Evolutionary conservation across 345 rosid genomes (phyloP).

Genomic region (Pugionium cornutum): DNA sequence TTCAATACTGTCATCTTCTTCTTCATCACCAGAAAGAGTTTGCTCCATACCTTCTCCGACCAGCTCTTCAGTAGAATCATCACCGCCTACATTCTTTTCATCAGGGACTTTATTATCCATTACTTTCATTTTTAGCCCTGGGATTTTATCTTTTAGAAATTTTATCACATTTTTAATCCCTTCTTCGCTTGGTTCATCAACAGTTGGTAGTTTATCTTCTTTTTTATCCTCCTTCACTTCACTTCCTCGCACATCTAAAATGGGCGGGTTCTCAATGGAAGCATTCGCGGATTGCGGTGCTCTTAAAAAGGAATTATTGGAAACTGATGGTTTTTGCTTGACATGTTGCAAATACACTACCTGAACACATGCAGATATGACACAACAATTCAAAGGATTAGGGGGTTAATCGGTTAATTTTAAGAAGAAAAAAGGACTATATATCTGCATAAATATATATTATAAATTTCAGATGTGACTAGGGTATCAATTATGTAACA

Average conservation of each 20-base stretch:
- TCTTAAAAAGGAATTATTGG: conserved; percentile 48
- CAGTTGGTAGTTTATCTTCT: conserved; percentile 65
- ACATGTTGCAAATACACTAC: conserved; percentile 72
- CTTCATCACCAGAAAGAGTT: conserved; percentile 47
- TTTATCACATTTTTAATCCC: conserved; percentile 89
- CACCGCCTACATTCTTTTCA: conserved; percentile 56
- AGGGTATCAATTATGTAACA: conserved; percentile 10
- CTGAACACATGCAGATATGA: conserved; percentile 43
- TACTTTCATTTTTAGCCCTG: conserved; percentile 82
- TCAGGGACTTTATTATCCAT: conserved; percentile 60
- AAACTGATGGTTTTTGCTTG: conserved; percentile 51
- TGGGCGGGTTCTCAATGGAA: conserved; percentile 52
- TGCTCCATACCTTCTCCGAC: conserved; percentile 59
- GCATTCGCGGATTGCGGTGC: conserved; percentile 49
- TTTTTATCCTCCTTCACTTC: conserved; percentile 60
- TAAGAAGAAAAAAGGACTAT: not conserved
- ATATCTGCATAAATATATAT: not conserved
- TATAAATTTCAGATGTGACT: not conserved
- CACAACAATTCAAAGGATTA: conserved; percentile 4
- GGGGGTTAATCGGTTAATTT: not conserved
- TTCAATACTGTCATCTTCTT: conserved; percentile 63
- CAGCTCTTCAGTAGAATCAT: conserved; percentile 59
- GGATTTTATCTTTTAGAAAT: conserved; percentile 91
- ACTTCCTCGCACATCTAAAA: conserved; percentile 56
- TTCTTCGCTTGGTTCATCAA: conserved; percentile 83